Base-by-base conservation (phyloP, 1,284 basidiomycete species). In the Tilletia setariae region DNA sequence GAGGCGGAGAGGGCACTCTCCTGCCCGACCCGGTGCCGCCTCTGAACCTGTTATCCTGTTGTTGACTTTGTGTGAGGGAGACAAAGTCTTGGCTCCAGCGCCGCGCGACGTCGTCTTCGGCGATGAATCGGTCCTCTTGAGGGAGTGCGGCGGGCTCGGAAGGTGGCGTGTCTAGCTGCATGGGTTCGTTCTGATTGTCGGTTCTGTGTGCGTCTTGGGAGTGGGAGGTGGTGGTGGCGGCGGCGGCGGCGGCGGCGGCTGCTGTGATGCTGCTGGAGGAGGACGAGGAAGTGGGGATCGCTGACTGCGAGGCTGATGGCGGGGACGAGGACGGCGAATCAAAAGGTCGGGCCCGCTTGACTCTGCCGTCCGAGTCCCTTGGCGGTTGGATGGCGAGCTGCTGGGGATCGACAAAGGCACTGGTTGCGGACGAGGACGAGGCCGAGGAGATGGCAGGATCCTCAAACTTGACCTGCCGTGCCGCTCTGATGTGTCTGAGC, bases 101-200 rank as follows among this genome's bases (percentile, higher is more conserved):
- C n/a, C n/a, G n/a, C n/a, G n/a, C n/a, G n/a, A n/a, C n/a, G n/a
- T n/a, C n/a, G n/a, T n/a, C n/a, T n/a, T n/a, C n/a, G n/a, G n/a
- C n/a, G n/a, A n/a, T n/a, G n/a, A n/a, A n/a, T n/a, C n/a, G n/a
- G n/a, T n/a, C n/a, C n/a, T n/a, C n/a, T n/a, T n/a, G n/a, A n/a
- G n/a, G n/a, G n/a, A n/a, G n/a, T n/a, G n/a, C n/a, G n/a, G n/a
- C 47, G 19, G 47, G 47, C 25, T 49, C 47, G 47, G 47, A 23
- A 8, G 47, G 47, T 19, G 47, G 53, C 53, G 53, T 59, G 23
- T 59, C 53, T 13, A 59, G 53, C 53, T 59, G 53, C 53, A 59
- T 59, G 8, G 16, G 53, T 4, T 59, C 53, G 9, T 28, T 8
- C 19, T 16, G 8, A 15, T 59, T 21, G n/a, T n/a, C n/a, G n/a